Conservation (phyloP, 2,329 filamentous ascomycete genomes). For the Huntiella savannae region DNA sequence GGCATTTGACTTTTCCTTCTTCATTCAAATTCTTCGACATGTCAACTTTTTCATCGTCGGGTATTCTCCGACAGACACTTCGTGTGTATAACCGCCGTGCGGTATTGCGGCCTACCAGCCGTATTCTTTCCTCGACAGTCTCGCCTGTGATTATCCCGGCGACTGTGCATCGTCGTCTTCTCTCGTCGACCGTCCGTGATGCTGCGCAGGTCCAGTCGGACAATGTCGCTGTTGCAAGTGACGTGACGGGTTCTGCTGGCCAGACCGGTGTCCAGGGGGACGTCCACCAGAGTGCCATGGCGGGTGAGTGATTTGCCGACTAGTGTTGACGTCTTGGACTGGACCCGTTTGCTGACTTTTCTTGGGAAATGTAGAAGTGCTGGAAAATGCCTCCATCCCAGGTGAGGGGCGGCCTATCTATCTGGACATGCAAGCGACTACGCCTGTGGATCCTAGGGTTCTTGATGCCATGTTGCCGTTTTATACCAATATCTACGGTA, state of each 20-base stretch:
- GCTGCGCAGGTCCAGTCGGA: conserved; percentile 67
- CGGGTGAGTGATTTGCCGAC: conserved; percentile 6
- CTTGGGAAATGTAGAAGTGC: conserved; percentile 34
- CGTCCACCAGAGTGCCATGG: conserved; percentile 11
- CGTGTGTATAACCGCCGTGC: conserved; percentile 28
- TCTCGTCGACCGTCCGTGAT: conserved; percentile 63
- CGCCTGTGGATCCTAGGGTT: conserved; percentile 82
- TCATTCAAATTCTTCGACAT: conserved; percentile 22
- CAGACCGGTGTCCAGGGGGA: conserved; percentile 7
- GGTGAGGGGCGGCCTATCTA: conserved; percentile 92
- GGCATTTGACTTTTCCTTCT: background rate
- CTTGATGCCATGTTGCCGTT: conserved; percentile 93
- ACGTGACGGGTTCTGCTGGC: background rate
- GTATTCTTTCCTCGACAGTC: too few species aligned
- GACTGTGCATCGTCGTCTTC: conserved; percentile 31
- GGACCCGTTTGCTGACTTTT: background rate
- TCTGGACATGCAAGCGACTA: conserved; percentile 95
- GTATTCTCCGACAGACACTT: conserved; percentile 53
- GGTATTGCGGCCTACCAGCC: conserved; percentile 14
- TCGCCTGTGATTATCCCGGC: too few species aligned
- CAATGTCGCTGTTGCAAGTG: conserved; percentile 40
- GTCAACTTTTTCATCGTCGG: conserved; percentile 46
- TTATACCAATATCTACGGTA: conserved; percentile 84
- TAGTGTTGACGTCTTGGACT: background rate
- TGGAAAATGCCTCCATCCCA: conserved; percentile 85